phyloP scores from a whole-genome alignment of 2,329 filamentous ascomycete species.

The Delphinella strobiligena region DNA sequence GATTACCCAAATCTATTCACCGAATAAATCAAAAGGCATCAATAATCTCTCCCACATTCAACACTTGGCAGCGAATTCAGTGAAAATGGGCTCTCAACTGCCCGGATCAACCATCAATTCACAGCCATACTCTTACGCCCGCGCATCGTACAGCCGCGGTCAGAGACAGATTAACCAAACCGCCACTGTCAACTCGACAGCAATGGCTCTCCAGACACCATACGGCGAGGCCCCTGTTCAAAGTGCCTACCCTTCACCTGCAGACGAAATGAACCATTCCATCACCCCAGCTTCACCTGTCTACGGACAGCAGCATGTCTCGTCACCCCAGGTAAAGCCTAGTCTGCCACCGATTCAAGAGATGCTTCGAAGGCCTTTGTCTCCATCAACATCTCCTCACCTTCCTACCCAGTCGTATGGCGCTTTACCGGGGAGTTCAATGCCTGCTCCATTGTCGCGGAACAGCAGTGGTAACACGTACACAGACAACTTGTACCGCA shows the following conservation, averaged over 20 bases:
- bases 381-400: constrained; percentile 6
- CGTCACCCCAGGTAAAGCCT: background rate
- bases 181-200: constrained; percentile 2
- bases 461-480: background rate
- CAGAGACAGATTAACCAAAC: constrained; percentile 5
- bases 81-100: constrained; percentile 5
- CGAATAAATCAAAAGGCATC: too few species aligned
- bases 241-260: constrained; percentile 7
- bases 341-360: constrained; percentile 3
- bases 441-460: background rate
- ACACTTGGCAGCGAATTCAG: background rate
- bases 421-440: background rate
- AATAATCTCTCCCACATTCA: too few species aligned
- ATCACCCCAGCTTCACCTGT: constrained; percentile 4
- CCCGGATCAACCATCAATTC: background rate
- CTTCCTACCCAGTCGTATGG: background rate
- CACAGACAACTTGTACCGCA: background rate
- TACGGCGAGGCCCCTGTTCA: constrained; percentile 2
- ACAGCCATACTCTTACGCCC: background rate
- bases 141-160: background rate
- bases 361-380: constrained; percentile 2
- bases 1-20: background rate
- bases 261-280: constrained; percentile 2
- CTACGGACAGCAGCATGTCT: background rate
- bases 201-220: constrained; percentile 1